Percentiles rank a stretch among this genome's conserved stretches.
Conservation (phyloP, 225 moss, liverwort and hornwort species). For the Pseudisothecium myosuroides region DNA sequence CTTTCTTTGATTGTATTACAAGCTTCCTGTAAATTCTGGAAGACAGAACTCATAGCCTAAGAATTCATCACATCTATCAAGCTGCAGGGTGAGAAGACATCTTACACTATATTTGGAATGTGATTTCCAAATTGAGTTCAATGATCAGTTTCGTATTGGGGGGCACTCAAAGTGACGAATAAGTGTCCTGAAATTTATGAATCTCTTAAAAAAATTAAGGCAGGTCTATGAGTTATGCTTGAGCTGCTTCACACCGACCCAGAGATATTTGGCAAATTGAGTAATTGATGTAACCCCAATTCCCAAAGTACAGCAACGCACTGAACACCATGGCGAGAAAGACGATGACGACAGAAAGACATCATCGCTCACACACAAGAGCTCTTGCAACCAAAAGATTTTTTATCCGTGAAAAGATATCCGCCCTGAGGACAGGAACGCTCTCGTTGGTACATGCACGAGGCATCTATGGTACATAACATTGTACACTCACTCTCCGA, state of each 20-base stretch:
- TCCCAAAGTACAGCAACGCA: not conserved
- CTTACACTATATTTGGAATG: not conserved
- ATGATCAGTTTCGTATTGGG: too few species aligned
- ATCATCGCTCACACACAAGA: not conserved
- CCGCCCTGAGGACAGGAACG: not conserved
- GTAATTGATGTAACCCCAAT: not conserved
- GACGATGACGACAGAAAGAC: not conserved
- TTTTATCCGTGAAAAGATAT: not conserved
- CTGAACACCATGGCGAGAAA: not conserved
- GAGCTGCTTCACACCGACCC: not conserved
- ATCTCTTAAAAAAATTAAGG: not conserved
- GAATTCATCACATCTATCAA: too few species aligned
- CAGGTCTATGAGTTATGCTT: not conserved
- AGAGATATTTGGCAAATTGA: not conserved
- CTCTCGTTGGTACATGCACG: not conserved
- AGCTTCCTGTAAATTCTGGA: not conserved
- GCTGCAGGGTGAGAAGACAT: not conserved
- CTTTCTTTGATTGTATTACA: not conserved
- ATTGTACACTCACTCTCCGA: not conserved
- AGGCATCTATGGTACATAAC: not conserved
- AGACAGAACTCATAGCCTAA: not conserved
- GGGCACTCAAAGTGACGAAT: not conserved
- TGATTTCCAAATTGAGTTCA: not conserved
- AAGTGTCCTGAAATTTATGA: not conserved
- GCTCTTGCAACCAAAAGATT: not conserved